Evolutionary conservation across 805 yeast species (phyloP), one percentile per base, ranked within the genome.

Genomic region (Kuraishia borneana): DNA sequence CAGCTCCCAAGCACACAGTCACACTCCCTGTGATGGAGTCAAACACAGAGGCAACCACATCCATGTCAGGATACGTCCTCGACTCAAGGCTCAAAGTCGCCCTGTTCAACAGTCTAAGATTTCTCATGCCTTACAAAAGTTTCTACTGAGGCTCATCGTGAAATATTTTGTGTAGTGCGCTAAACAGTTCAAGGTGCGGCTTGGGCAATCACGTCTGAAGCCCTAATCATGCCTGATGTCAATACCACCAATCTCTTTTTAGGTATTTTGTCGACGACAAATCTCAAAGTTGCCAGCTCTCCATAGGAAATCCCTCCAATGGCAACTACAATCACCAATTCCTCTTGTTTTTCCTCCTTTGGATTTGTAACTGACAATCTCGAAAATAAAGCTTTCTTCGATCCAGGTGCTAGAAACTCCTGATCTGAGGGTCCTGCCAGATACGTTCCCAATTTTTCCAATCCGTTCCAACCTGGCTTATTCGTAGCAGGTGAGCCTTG

Each of bases 301-400:
- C 92, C 75, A 49, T 83, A 66, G 0, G 96, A 84, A 6, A 88
- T 60, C 1, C 98, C 97, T 10, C 97, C 97, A 27, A 88, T 47
- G 40, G 80, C 56, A 6, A 76, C 70, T 34, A 83, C 44, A 39
- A 84, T 46, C 12, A 56, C 47, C 39, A 42, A 19, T 52, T 42
- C 28, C 35, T 38, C 6, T 27, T 38, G 26, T 41, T 32, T 8
- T 41, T 42, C 22, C 45, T 35, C 20, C 29, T 36, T 6, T 57
- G 53, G 30, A 6, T 21, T 29, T 5, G 21, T 26, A 6, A 54
- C 40, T 21, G n/a, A n/a, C 7, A 13, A 6, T 6, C 6, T 25
- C 16, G 38, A 42, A 37, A 56, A 56, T 10, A 54, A 33, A 3
- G 39, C 37, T 21, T 38, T 43, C 33, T 57, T 57, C 18, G 33